Evolutionary conservation across 2,329 filamentous ascomycete species (phyloP), one percentile per base, ranked within the genome.

Genomic region (Beauveria brongniartii): DNA sequence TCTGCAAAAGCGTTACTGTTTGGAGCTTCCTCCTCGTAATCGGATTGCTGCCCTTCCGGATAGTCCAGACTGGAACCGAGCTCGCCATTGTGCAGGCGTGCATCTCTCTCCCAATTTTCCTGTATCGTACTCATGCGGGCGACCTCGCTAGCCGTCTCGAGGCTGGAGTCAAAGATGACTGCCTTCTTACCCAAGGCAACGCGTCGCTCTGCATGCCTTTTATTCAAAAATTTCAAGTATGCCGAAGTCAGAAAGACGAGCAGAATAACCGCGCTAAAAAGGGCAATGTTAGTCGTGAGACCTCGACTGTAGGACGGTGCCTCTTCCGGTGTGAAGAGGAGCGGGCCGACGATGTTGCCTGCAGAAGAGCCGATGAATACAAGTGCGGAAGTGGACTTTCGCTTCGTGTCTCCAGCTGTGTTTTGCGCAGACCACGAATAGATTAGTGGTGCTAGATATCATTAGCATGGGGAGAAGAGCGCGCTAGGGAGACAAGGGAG

Each of bases 361-460:
- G 80, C 81, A 56, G 82, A 87, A 62, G 85, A 82, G 5, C 85
- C 84, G 52, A 89, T 79, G 66, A 89, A 86, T 1, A 89, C 75
- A 7, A 87, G 76, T 14, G 80, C 85, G 0, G 85, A 88, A 0
- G 82, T 86, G 10, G 82, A 80, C 67, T 88, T 89, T 64, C 84
- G 83, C 72, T 90, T 90, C 0, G 86, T 89, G 67, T 89, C 85
- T 1, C 87, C 86, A 0, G 82, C 86, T 0, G 86, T 86, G 64
- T 87, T 87, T 63, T 84, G 82, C 2, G 81, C 77, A 1, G 81
- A 82, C 82, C 82, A 86, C 0, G 81, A 81, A 64, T 83, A 86
- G 46, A 86, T 81, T 34, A 86, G 71, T 0, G 83, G 85, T 3
- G 85, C 72, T 73, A 14, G 61, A 24, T 1, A 16, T 43, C 10